phyloP scores from a whole-genome alignment of 768 basidiomycete species.

The Xanthoconium purpureum region DNA sequence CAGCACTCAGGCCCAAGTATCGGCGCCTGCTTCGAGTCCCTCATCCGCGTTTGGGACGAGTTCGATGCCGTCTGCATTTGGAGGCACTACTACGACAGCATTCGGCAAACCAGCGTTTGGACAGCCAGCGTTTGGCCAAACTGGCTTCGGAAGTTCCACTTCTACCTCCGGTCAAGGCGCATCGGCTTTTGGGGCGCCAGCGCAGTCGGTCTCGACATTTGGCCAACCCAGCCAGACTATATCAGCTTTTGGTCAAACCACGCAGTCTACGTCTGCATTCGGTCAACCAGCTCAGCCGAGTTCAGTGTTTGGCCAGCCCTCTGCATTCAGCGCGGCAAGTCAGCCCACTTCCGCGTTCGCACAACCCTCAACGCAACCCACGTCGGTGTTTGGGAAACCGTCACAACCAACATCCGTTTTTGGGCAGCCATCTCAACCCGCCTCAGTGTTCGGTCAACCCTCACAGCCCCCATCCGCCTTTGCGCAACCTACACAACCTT shows the following conservation, averaged over 20 bases:
- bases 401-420: constrained; percentile 29
- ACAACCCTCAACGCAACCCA: constrained; percentile 29
- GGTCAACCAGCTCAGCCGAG: constrained; percentile 31
- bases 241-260: constrained; percentile 38
- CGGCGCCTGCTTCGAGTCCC: constrained; percentile 7
- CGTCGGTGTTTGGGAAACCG: constrained; percentile 33
- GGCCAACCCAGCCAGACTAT: constrained; percentile 34
- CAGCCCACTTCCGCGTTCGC: constrained; percentile 26
- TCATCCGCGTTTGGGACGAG: constrained; percentile 40
- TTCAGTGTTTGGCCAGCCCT: constrained; percentile 39
- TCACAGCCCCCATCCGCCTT: constrained; percentile 30
- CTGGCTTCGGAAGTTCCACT: constrained; percentile 21
- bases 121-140: constrained; percentile 41
- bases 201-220: constrained; percentile 36
- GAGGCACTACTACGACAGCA: constrained; percentile 21
- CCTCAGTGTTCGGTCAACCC: constrained; percentile 39
- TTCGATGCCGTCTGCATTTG: constrained; percentile 33
- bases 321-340: constrained; percentile 34
- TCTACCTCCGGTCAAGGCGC: constrained; percentile 31
- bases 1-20: constrained; percentile 27
- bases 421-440: constrained; percentile 32
- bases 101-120: constrained; percentile 35
- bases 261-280: constrained; percentile 28
- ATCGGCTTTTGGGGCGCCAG: constrained; percentile 35
- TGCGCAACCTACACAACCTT: constrained; percentile 26